A percentile compares a stretch with the other conserved stretches of the same genome.
Evolutionary conservation across 1,139 yeast species (phyloP).

Genomic region (Arxiozyma slooffiae): DNA sequence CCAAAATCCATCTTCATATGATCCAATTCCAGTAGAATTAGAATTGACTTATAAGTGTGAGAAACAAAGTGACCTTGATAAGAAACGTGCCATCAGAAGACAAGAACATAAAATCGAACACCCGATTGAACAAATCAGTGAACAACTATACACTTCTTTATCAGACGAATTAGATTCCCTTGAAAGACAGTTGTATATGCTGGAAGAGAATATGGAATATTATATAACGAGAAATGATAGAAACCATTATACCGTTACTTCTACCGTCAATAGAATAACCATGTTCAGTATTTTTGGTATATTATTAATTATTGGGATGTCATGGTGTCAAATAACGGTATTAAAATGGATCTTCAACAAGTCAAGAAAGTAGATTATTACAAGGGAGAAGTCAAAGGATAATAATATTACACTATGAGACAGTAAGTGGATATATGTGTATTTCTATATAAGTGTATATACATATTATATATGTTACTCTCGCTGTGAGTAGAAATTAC

Average conservation of each 20-base stretch:
- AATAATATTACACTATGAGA: background rate
- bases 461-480: background rate
- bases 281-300: slow-evolving; percentile 80
- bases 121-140: slow-evolving; percentile 4
- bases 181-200: slow-evolving; percentile 56
- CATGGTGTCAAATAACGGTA: slow-evolving; percentile 67
- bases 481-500: background rate
- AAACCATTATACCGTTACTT: slow-evolving; percentile 82
- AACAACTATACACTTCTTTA: slow-evolving; percentile 48
- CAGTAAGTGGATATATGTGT: slow-evolving; percentile 59
- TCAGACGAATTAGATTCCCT: slow-evolving; percentile 46
- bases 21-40: slow-evolving; percentile 83
- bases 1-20: slow-evolving; percentile 48
- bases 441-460: background rate
- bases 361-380: slow-evolving; percentile 43
- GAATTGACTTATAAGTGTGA: slow-evolving; percentile 44
- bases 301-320: slow-evolving; percentile 75
- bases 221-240: slow-evolving; percentile 89
- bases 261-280: slow-evolving; percentile 79
- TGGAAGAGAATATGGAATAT: slow-evolving; percentile 62
- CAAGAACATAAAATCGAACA: slow-evolving; percentile 35
- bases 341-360: slow-evolving; percentile 85
- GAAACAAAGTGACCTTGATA: slow-evolving; percentile 41
- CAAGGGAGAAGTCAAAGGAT: background rate
- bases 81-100: slow-evolving; percentile 22